phyloP scores from a whole-genome alignment of 2,329 filamentous ascomycete species.

The Aspergillus ibericus region DNA sequence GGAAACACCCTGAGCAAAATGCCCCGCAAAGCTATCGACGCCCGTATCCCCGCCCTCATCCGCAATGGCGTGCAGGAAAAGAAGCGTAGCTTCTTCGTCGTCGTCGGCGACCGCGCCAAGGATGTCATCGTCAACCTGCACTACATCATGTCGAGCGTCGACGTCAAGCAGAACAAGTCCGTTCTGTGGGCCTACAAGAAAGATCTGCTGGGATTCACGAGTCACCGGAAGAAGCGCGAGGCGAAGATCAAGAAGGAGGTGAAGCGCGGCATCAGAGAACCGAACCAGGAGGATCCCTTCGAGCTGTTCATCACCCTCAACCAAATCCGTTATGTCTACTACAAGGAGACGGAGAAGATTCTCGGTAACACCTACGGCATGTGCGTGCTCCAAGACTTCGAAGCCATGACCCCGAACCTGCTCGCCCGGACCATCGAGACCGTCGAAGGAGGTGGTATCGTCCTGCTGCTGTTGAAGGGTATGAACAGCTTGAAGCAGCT shows the following conservation, averaged over 20 bases:
- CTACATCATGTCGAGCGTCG: slow-evolving; percentile 85
- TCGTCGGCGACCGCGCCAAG: slow-evolving; percentile 91
- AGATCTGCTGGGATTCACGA: slow-evolving; percentile 90
- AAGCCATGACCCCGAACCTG: slow-evolving; percentile 95
- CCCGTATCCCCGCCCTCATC: slow-evolving; percentile 86
- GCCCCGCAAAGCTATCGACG: slow-evolving; percentile 65
- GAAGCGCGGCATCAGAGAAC: slow-evolving; percentile 88
- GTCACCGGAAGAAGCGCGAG: slow-evolving; percentile 97
- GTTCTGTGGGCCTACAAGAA: slow-evolving; percentile 99
- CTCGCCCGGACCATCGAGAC: slow-evolving; percentile 94
- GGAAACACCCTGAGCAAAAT: slow-evolving; percentile 25
- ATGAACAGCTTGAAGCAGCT: slow-evolving; percentile 97
- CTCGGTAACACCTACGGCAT: slow-evolving; percentile 97
- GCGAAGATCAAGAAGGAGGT: slow-evolving; percentile 98
- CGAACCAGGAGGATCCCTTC: slow-evolving; percentile 91
- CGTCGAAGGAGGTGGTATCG: slow-evolving; percentile 91
- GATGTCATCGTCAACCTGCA: slow-evolving; percentile 95
- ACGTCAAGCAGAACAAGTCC: slow-evolving; percentile 93
- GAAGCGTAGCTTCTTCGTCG: slow-evolving; percentile 96
- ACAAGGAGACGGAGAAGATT: slow-evolving; percentile 99
- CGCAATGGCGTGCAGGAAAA: slow-evolving; percentile 89
- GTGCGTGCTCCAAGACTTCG: slow-evolving; percentile 97
- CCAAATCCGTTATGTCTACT: slow-evolving; percentile 98
- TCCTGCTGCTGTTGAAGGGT: slow-evolving; percentile 86
- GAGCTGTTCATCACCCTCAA: slow-evolving; percentile 95